Evolutionary conservation across 1,284 basidiomycete genomes (phyloP), one percentile per base, ranked within the genome.

Genomic region (Ganoderma multipileum): DNA sequence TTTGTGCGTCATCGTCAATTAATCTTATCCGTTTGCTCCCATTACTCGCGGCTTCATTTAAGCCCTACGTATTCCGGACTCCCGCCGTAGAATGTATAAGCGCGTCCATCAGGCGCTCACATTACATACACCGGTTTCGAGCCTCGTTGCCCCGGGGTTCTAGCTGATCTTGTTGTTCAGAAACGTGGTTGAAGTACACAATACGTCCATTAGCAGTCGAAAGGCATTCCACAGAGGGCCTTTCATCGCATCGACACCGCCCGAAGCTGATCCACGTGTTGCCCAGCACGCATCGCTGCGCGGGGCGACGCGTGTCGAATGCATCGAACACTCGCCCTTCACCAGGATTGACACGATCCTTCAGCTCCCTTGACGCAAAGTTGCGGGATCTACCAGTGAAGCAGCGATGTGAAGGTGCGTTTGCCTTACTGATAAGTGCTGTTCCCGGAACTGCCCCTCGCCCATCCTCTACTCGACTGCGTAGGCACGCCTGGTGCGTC

Each of bases 371-470:
- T 33, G 50, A 61, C 62, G 62, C 54, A 38, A 61, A 59, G 18
- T 57, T 60, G n/a, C 38, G 58, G 58, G 58, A 60, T 60, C 58
- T 60, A 60, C 58, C n/a, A n/a, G 52, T 38, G n/a, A 39, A 60
- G n/a, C 36, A 7, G 23, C 58, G 28, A 44, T 42, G 36, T 57
- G 39, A 60, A 41, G 38, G 55, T 47, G 58, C 16, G 41, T 52
- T n/a, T n/a, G 52, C 33, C 44, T 55, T 54, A 68, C 61, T 67
- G 63, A 72, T 70, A 41, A 52, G 69, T 63, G 57, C 63, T 36
- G 57, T 62, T 50, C 52, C 55, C 59, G 52, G 38, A 44, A 54
- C 60, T 26, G 39, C 33, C 62, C 64, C 66, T 65, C 63, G 41
- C 30, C 62, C 61, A 57, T 65, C 33, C 9, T 36, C 52, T 52